Conservation (phyloP, 805 yeast genomes). For the Lipomyces mesembrius region DNA sequence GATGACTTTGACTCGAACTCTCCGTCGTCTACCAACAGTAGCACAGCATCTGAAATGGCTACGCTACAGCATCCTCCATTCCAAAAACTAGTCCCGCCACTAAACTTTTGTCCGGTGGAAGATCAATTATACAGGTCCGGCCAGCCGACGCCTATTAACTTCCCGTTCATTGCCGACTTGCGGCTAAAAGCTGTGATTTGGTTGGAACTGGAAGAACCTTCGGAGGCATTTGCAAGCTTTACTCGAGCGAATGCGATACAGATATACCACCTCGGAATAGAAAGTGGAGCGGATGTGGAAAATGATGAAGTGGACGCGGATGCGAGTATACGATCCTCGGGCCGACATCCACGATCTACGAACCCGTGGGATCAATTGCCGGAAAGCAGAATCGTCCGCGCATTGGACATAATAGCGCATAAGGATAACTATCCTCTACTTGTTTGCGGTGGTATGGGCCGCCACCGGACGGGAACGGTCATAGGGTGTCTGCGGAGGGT, state of each 20-base stretch:
- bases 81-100: slow-evolving; percentile 82
- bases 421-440: slow-evolving; percentile 79
- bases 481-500: slow-evolving; percentile 89
- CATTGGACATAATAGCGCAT: slow-evolving; percentile 74
- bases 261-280: slow-evolving; percentile 80
- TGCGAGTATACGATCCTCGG: background rate
- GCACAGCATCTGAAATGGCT: slow-evolving; percentile 34
- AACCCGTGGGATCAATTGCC: slow-evolving; percentile 97
- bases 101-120: slow-evolving; percentile 95
- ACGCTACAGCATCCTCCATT: slow-evolving; percentile 59
- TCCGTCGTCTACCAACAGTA: slow-evolving; percentile 36
- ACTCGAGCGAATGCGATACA: slow-evolving; percentile 72
- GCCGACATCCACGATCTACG: slow-evolving; percentile 45
- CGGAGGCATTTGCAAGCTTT: slow-evolving; percentile 81
- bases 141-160: slow-evolving; percentile 92
- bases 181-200: slow-evolving; percentile 81
- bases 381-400: slow-evolving; percentile 77
- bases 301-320: slow-evolving; percentile 15
- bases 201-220: slow-evolving; percentile 96
- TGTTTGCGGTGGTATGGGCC: slow-evolving; percentile 97
- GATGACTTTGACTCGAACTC: slow-evolving; percentile 38
- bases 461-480: slow-evolving; percentile 96
- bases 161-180: slow-evolving; percentile 77
- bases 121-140: slow-evolving; percentile 85
- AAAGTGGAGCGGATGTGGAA: slow-evolving; percentile 49